Base-by-base conservation (phyloP, 768 basidiomycete species). In the Kwoniella sp. region DNA sequence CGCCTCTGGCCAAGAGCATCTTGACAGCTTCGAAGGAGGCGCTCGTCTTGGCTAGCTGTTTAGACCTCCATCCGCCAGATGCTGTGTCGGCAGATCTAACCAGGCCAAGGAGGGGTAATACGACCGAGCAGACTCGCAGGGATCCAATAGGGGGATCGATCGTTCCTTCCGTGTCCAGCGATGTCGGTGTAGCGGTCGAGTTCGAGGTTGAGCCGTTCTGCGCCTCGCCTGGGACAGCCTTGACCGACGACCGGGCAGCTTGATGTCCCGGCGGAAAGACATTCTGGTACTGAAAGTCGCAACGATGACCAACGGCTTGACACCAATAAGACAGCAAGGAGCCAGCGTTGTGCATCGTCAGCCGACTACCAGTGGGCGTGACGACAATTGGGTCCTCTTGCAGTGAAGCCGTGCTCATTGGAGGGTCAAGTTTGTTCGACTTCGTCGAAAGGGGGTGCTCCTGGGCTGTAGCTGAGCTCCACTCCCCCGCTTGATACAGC, bases 41-140 rank as follows among this genome's bases (percentile, higher is more conserved):
- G 19, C 49, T 53, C 31, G 49, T 39, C 43, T 62, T 68, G 3
- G 63, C 66, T 25, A 52, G 38, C 12, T 45, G 31, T 32, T 63
- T 63, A 0, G 50, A 44, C 9, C 28, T 17, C 32, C 54, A 59
- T 10, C 59, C 47, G 1, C 53, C 22, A 5, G 59, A 44, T 6
- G 31, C 9, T 12, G 45, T 20, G 20, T 34, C 23, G 39, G 26
- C 23, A 1, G 38, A 46, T 28, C 14, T 4, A n/a, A 50, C 31
- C 14, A 22, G 34, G 3, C 53, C 53, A 7, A 39, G 29, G 0
- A 26, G 9, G 0, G 65, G 65, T 17, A 67, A 34, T 9, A 32
- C 23, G 7, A 64, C 41, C 3, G 50, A 40, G 29, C 62, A 63
- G 20, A 32, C 31, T 42, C 58, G 57, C 9, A 51, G 15, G 1